Percentiles rank a stretch among this genome's conserved stretches.
These are phyloP conservation scores for Apiotrichum mycotoxinovorans DNA, from an alignment of 1,284 basidiomycete genomes.

Conservation along the genomic window DNA sequence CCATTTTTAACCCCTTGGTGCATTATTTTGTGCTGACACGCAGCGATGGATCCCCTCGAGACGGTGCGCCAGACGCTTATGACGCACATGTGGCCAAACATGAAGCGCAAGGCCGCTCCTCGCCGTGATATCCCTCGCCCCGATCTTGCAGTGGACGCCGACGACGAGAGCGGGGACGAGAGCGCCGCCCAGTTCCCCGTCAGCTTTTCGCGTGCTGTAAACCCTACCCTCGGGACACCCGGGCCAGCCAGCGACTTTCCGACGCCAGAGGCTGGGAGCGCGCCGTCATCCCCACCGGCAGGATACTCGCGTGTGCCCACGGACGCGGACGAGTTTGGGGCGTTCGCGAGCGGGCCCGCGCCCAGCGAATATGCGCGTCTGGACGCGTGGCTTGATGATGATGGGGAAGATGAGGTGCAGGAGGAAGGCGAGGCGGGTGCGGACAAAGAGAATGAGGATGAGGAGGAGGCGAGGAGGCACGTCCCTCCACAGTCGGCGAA, in stretches of 20 bases:
- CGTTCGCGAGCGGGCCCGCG: slow-evolving; percentile 12
- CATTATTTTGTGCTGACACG: too few species aligned
- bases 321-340: slow-evolving; percentile 19
- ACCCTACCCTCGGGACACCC: neutral
- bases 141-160: slow-evolving; percentile 1
- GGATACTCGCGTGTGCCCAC: slow-evolving; percentile 6
- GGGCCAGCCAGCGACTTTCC: slow-evolving; percentile 16
- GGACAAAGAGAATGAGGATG: slow-evolving; percentile 2
- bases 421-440: neutral
- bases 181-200: slow-evolving; percentile 14
- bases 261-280: neutral
- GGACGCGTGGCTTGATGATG: slow-evolving; percentile 40
- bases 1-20: too few species aligned
- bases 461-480: neutral
- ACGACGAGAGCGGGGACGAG: slow-evolving; percentile 12
- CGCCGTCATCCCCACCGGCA: neutral
- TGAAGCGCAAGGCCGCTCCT: slow-evolving; percentile 23
- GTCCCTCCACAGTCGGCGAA: neutral
- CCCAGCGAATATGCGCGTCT: slow-evolving; percentile 38
- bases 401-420: slow-evolving; percentile 14
- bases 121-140: slow-evolving; percentile 8
- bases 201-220: slow-evolving; percentile 2
- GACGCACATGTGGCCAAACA: slow-evolving; percentile 47
- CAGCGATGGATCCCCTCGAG: slow-evolving; percentile 37
- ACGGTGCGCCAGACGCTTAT: slow-evolving; percentile 40